Conservation (phyloP, 2,329 filamentous ascomycete species). For the Fusarium nanum region DNA sequence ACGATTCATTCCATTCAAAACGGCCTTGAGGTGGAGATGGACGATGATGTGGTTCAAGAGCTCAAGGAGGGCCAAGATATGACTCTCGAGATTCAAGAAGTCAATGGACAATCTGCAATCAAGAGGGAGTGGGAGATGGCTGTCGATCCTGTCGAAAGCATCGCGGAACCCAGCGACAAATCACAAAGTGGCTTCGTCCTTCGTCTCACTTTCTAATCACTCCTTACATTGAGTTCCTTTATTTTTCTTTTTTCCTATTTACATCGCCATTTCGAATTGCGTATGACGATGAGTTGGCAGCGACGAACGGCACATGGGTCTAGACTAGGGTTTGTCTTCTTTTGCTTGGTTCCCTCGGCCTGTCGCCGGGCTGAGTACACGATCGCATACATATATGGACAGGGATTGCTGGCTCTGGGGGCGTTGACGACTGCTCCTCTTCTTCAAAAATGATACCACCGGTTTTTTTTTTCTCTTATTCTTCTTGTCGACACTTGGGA, state of each 20-base stretch:
- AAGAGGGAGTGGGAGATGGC: slow-evolving; percentile 74
- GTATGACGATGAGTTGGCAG: slow-evolving; percentile 23
- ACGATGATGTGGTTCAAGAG: slow-evolving; percentile 88
- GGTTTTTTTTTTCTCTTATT: slow-evolving; percentile 28
- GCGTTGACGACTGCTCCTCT: slow-evolving; percentile 42
- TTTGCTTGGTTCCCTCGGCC: slow-evolving; percentile 39
- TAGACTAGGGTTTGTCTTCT: slow-evolving; percentile 44
- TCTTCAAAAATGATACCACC: slow-evolving; percentile 47
- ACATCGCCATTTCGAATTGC: background rate
- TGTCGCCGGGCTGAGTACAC: slow-evolving; percentile 44
- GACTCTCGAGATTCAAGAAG: slow-evolving; percentile 73
- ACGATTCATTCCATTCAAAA: slow-evolving; percentile 78
- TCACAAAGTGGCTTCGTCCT: slow-evolving; percentile 55
- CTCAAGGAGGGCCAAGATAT: slow-evolving; percentile 93
- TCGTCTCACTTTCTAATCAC: slow-evolving; percentile 59
- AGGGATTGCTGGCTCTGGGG: slow-evolving; percentile 39
- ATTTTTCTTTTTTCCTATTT: slow-evolving; percentile 6
- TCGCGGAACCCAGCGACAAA: slow-evolving; percentile 29
- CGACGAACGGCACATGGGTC: slow-evolving; percentile 31
- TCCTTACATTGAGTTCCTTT: slow-evolving; percentile 1
- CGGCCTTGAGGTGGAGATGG: slow-evolving; percentile 85
- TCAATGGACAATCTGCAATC: slow-evolving; percentile 51
- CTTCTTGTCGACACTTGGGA: slow-evolving; percentile 16
- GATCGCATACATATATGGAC: slow-evolving; percentile 41
- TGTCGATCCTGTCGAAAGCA: slow-evolving; percentile 59